Conservation (phyloP, 164 flowering plant genomes). For the Paratinospora sagittata region DNA sequence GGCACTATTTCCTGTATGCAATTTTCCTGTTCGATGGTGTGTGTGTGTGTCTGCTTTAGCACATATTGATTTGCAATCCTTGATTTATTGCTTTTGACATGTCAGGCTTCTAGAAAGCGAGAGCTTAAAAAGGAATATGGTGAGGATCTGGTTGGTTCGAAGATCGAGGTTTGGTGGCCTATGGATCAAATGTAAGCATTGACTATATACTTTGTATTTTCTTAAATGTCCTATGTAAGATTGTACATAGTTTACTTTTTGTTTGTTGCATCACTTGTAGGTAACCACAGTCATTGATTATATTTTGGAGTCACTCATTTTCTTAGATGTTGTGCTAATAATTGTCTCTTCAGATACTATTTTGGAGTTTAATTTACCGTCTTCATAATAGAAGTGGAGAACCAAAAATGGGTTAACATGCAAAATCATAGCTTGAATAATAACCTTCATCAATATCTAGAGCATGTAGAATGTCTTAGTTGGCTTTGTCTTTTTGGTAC, state of each 20-base stretch:
- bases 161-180: slow-evolving; percentile 84
- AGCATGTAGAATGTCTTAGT: not conserved
- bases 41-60: not conserved
- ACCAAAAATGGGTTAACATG: not conserved
- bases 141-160: slow-evolving; percentile 53
- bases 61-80: not conserved
- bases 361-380: not conserved
- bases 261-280: not conserved
- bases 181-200: slow-evolving; percentile 49
- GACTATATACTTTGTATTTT: slow-evolving; percentile 11
- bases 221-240: not conserved
- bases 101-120: not conserved
- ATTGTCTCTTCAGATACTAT: not conserved
- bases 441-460: too few species aligned
- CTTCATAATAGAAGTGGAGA: not conserved
- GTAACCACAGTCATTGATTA: not conserved
- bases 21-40: not conserved
- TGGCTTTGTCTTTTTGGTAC: not conserved
- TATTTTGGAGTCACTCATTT: not conserved
- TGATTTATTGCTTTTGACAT: not conserved
- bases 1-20: not conserved
- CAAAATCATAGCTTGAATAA: not conserved
- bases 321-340: not conserved
- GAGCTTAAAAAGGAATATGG: slow-evolving; percentile 24
- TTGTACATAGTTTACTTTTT: not conserved